Conservation (phyloP, 495 filamentous ascomycete genomes). For the Parmelia sp. region DNA sequence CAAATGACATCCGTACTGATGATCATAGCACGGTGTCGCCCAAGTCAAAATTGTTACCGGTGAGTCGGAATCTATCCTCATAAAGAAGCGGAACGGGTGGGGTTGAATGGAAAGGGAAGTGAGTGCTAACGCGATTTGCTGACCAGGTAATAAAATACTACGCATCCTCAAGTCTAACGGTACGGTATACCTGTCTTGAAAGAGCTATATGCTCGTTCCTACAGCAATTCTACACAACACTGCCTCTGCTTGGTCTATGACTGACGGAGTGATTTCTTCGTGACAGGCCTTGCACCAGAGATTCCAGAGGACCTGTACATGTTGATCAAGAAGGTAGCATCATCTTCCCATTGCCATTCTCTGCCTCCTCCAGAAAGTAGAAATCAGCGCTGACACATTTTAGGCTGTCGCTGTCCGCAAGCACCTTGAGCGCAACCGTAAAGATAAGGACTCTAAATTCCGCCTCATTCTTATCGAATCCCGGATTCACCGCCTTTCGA, state of each 20-base stretch:
- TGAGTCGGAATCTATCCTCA: constrained; percentile 42
- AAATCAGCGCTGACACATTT: background rate
- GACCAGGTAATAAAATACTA: constrained; percentile 94
- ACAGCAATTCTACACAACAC: constrained; percentile 24
- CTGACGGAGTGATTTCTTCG: constrained; percentile 86
- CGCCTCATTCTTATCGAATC: constrained; percentile 99
- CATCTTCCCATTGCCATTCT: background rate
- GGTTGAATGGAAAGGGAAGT: background rate
- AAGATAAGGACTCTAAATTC: constrained; percentile 99
- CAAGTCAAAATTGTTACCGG: constrained; percentile 96
- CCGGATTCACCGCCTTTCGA: constrained; percentile 95
- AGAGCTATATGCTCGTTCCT: background rate
- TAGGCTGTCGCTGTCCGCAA: constrained; percentile 98
- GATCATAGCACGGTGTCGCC: constrained; percentile 91
- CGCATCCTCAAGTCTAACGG: constrained; percentile 92
- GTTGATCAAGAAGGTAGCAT: constrained; percentile 94
- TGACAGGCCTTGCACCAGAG: constrained; percentile 90
- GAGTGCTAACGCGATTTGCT: background rate
- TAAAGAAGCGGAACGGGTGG: background rate
- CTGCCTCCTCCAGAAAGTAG: background rate
- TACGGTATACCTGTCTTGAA: constrained; percentile 45
- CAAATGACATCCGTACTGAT: no score
- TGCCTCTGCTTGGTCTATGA: constrained; percentile 95
- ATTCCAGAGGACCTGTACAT: constrained; percentile 97
- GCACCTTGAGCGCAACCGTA: constrained; percentile 99